Conservation (phyloP, 164 flowering plant genomes). For the Berberis thunbergii region DNA sequence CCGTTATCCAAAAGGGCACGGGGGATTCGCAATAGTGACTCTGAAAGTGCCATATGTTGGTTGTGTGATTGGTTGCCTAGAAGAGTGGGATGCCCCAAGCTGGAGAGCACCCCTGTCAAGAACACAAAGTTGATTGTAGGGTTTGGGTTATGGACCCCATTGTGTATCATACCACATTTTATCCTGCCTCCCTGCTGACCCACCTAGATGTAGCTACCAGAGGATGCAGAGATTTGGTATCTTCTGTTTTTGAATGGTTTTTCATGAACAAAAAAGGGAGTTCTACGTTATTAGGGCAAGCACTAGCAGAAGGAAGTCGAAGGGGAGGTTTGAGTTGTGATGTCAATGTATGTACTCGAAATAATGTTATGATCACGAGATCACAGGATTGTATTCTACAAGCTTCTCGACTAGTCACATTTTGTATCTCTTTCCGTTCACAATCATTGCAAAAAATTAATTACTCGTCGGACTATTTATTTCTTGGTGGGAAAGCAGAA, state of each 20-base stretch:
- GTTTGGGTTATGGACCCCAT: not conserved
- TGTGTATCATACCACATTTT: slow-evolving; percentile 6
- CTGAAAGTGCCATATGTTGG: slow-evolving; percentile 12
- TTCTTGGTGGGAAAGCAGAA: too few relatives aligned
- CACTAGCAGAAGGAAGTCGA: too few relatives aligned
- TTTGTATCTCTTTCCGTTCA: too few relatives aligned
- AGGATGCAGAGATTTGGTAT: slow-evolving; percentile 3
- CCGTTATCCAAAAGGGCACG: not conserved
- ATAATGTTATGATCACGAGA: too few relatives aligned
- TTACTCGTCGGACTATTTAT: too few relatives aligned
- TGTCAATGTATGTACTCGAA: too few relatives aligned
- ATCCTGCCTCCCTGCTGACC: not conserved
- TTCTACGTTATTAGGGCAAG: too few relatives aligned
- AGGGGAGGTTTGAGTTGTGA: too few relatives aligned
- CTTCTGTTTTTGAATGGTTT: not conserved
- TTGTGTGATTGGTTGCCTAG: slow-evolving; percentile 8
- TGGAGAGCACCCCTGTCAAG: slow-evolving; percentile 22
- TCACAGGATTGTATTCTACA: too few relatives aligned
- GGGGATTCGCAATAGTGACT: not conserved
- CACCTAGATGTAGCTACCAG: slow-evolving; percentile 4
- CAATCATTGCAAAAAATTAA: too few relatives aligned
- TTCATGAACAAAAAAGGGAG: too few relatives aligned
- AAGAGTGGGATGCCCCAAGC: slow-evolving; percentile 10
- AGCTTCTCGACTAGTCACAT: too few relatives aligned
- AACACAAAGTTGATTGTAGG: not conserved